Evolutionary conservation across 257 asterid species (phyloP), one percentile per base, ranked within the genome.

Genomic region (Galeopsis tetrahit): DNA sequence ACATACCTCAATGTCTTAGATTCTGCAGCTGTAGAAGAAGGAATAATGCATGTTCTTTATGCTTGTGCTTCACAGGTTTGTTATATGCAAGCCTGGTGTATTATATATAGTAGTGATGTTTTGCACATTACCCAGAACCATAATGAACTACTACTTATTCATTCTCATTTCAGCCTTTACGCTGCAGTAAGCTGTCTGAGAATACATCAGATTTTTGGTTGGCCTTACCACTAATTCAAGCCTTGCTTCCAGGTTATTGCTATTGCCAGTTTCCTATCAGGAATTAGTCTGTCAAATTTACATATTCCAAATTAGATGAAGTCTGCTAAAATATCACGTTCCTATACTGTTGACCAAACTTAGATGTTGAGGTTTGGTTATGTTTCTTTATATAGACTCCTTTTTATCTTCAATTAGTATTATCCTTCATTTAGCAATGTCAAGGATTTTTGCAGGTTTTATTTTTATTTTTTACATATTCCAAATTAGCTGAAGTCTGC

Each of bases 61-160:
- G 99, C 95, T 76, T 92, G 88, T 85, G 90, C 96, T 58, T 88
- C 98, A 77, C 97, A 88, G 99, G 99, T 94, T 72, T 64, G 90
- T 83, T 69, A 46, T n/a, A n/a, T n/a, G n/a, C n/a, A n/a, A n/a
- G n/a, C n/a, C n/a, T n/a, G n/a, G n/a, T n/a, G n/a, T n/a, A n/a
- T n/a, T n/a, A n/a, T 64, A 13, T 68, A 64, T 51, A 36, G 34
- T 69, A 68, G 40, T 52, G 40, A 14, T 59, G 44, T 35, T 52
- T 28, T 51, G 32, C 61, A 5, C 44, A 42, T 80, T 58, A 31
- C 62, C 10, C 17, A 46, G 43, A 63, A 48, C 62, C 21, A 67
- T 58, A 46, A 66, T 57, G 44, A 74, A 44, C 46, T 66, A 57
- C 56, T 78, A 44, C 52, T 68, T 7, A 31, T 31, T 79, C 69